Base-by-base conservation (phyloP, 208 protist genomes). In the Acanthamoeba triangularis region DNA sequence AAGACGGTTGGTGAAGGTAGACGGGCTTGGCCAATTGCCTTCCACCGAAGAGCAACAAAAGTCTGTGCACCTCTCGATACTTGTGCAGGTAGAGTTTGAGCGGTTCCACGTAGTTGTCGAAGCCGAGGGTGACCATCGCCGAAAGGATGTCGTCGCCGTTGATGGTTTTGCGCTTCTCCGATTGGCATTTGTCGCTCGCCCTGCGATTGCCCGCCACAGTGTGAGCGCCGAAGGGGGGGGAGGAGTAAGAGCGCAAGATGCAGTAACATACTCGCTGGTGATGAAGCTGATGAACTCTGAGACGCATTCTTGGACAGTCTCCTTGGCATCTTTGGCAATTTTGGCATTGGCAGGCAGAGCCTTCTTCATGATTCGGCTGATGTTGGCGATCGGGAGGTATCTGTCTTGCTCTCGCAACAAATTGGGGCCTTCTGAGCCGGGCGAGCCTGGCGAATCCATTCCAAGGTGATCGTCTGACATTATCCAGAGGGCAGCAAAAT, bases 221-320 rank as follows among this genome's bases (percentile, higher is more conserved):
- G 59, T 33, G 10, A 37, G 44, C 18, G 56, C 30, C 13, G 1
- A 25, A 52, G 49, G 4, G 11, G 49, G 49, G 49, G 49, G 7
- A 52, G 49, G n/a, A n/a, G 49, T 11, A 52, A 11, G 11, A 14
- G 56, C 56, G 25, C 47, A 93, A 41, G 91, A 96, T 2, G 5
- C 47, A 47, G 61, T 80, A 6, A 30, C 74, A n/a, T 61, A 69
- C 74, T 97, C 96, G 30, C 52, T 94, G 13, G 97, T 97, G 52
- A 98, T 97, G 65, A 98, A 98, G 37, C 78, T 82, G 72, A 98
- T 98, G 82, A 98, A 98, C 72, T 98, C 97, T 49, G 93, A 95
- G 35, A 96, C 96, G 67, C 96, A 97, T 93, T 98, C 97, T 67
- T 97, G 96, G 16, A 98, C 91, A 20, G 90, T 96, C 54, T 97